Evolutionary conservation across 2,329 filamentous ascomycete species (phyloP).

Genomic region (Cercospora zeina): DNA sequence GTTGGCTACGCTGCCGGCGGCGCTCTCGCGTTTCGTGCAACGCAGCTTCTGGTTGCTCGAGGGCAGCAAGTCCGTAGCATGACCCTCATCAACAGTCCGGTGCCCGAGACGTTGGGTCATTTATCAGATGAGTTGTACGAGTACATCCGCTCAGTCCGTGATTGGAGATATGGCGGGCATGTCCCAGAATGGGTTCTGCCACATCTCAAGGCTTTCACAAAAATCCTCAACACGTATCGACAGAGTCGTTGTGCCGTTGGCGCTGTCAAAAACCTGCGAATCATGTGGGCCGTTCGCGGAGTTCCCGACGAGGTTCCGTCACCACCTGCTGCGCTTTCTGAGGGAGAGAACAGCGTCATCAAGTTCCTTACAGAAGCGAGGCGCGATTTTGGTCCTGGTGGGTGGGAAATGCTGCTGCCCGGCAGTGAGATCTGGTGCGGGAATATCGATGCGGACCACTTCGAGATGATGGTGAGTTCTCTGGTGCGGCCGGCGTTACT

Average conservation of each 20-base stretch:
- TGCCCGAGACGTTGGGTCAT: constrained; percentile 54
- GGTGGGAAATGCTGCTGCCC: constrained; percentile 16
- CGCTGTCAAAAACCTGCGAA: constrained; percentile 36
- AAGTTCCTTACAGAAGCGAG: constrained; percentile 18
- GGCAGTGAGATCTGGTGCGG: constrained; percentile 8
- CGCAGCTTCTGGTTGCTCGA: constrained; percentile 20
- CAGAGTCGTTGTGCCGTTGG: constrained; percentile 24
- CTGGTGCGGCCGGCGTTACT: neutral
- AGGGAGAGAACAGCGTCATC: constrained; percentile 15
- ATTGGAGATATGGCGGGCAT: constrained; percentile 34
- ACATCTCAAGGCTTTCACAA: constrained; percentile 55
- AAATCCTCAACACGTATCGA: constrained; percentile 43
- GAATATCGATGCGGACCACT: constrained; percentile 20
- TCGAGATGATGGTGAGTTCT: constrained; percentile 21
- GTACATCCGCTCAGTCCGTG: constrained; percentile 51
- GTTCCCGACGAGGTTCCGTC: constrained; percentile 1
- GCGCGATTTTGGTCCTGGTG: constrained; percentile 16
- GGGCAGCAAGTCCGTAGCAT: constrained; percentile 32
- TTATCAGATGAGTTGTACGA: constrained; percentile 58
- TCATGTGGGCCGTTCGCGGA: constrained; percentile 17
- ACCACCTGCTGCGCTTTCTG: constrained; percentile 6
- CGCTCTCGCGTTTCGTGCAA: constrained; percentile 26
- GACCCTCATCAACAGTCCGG: constrained; percentile 39
- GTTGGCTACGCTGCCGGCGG: constrained; percentile 33
- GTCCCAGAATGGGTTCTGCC: constrained; percentile 50